Conservation (phyloP, 495 filamentous ascomycete species). For the Glutinoglossum americanum region DNA sequence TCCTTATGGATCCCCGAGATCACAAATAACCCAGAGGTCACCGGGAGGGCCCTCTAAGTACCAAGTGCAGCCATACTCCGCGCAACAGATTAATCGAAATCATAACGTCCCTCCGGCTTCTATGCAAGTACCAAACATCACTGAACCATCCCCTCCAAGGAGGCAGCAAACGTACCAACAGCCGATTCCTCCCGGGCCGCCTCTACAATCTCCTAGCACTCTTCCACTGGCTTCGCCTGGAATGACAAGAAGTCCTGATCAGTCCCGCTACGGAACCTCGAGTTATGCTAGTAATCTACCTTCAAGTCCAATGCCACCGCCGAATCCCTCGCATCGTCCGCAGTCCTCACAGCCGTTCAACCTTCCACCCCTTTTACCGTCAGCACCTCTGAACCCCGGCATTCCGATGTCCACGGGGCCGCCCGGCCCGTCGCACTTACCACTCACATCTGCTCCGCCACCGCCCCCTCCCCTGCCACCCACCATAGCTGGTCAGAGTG, state of each 20-base stretch:
- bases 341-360: not conserved
- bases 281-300: not conserved
- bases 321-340: not conserved
- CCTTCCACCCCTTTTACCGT: not conserved
- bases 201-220: not conserved
- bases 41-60: not conserved
- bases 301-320: not conserved
- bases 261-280: not conserved
- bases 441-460: not conserved
- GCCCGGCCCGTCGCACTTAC: not conserved
- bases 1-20: not conserved
- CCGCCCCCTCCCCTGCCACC: not conserved
- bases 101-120: not conserved
- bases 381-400: not conserved
- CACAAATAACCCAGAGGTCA: not conserved
- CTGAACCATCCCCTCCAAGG: not conserved
- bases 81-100: not conserved
- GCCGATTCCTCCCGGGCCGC: not conserved
- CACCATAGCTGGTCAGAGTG: not conserved
- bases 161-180: not conserved
- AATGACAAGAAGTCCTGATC: not conserved
- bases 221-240: not conserved
- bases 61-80: not conserved
- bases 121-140: not conserved
- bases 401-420: not conserved